Percentiles rank a stretch among this genome's conserved stretches.
phyloP scores from a whole-genome alignment of 495 filamentous ascomycete species.

The Penicillium lagena region DNA sequence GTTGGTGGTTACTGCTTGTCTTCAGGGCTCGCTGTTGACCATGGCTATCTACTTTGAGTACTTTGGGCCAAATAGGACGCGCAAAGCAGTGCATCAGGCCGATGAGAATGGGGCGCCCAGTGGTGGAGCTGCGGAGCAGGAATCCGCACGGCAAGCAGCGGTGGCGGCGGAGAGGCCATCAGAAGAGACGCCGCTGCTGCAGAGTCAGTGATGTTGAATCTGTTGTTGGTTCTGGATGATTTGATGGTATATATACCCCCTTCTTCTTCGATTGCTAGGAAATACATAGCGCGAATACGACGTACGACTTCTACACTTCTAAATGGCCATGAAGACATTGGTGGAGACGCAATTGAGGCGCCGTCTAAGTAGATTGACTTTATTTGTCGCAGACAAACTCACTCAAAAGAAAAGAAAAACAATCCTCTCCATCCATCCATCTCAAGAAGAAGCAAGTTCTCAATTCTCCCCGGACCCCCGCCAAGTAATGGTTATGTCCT shows the following conservation, averaged over 20 bases:
- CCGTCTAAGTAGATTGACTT: too few species aligned
- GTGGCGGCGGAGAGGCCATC: slow-evolving; percentile 31
- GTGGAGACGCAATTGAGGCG: too few species aligned
- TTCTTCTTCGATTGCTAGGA: too few species aligned
- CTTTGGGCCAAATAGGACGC: slow-evolving; percentile 27
- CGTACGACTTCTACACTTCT: too few species aligned
- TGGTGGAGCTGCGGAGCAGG: slow-evolving; percentile 14
- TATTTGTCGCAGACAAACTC: too few species aligned
- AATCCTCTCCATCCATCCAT: background rate
- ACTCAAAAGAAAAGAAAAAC: too few species aligned
- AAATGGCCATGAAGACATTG: too few species aligned
- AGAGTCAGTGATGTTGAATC: slow-evolving; percentile 15
- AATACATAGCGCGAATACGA: too few species aligned
- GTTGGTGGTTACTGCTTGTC: slow-evolving; percentile 72
- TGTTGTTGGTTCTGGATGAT: too few species aligned
- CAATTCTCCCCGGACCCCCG: slow-evolving; percentile 1
- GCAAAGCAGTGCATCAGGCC: slow-evolving; percentile 23
- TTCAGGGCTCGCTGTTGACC: slow-evolving; percentile 76
- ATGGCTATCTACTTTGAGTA: slow-evolving; percentile 79
- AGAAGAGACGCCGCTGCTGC: slow-evolving; percentile 41
- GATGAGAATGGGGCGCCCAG: slow-evolving; percentile 30
- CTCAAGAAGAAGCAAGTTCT: background rate
- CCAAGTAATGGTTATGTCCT: too few species aligned
- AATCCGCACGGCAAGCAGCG: slow-evolving; percentile 4
- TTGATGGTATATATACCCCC: too few species aligned